phyloP scores from a whole-genome alignment of 2,329 filamentous ascomycete species.

The Ustilaginoidea virens region DNA sequence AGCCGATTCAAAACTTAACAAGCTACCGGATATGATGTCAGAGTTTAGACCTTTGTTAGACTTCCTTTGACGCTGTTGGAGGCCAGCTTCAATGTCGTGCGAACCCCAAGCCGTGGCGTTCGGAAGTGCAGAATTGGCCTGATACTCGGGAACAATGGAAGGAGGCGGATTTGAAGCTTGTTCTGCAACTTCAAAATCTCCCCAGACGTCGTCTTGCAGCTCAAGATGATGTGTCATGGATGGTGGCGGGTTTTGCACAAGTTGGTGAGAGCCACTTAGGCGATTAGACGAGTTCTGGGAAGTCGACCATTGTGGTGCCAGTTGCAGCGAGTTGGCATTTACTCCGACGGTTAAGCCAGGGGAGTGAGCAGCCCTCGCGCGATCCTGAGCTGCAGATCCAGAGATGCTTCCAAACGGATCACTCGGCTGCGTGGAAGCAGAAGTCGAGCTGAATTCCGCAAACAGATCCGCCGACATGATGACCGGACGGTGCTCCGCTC shows the following conservation, averaged over 20 bases:
- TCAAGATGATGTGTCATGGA: conserved; percentile 1
- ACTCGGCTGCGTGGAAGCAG: conserved; percentile 8
- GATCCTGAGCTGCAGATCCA: too few relatives aligned
- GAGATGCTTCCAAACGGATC: conserved; percentile 1
- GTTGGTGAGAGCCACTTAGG: conserved; percentile 8
- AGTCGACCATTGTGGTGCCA: conserved; percentile 16
- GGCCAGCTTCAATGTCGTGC: not conserved
- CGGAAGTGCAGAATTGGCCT: not conserved
- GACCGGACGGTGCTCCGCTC: not conserved
- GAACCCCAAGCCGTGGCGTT: not conserved
- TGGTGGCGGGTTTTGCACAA: conserved; percentile 2
- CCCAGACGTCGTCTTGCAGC: conserved; percentile 50
- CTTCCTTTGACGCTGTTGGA: not conserved
- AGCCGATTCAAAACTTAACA: not conserved
- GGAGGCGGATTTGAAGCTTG: conserved; percentile 5
- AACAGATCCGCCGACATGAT: conserved; percentile 52
- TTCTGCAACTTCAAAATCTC: conserved; percentile 48
- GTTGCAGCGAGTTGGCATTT: too few relatives aligned
- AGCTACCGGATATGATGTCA: not conserved
- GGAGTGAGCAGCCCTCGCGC: too few relatives aligned
- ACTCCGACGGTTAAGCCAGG: too few relatives aligned
- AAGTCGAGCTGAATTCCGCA: conserved; percentile 38
- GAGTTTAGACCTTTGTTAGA: not conserved
- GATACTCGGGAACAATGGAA: too few relatives aligned
- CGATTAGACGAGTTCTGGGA: conserved; percentile 11